These are phyloP conservation scores for Geotrichum siamense DNA, from an alignment of 1,139 yeast species.

Conservation along the genomic window DNA sequence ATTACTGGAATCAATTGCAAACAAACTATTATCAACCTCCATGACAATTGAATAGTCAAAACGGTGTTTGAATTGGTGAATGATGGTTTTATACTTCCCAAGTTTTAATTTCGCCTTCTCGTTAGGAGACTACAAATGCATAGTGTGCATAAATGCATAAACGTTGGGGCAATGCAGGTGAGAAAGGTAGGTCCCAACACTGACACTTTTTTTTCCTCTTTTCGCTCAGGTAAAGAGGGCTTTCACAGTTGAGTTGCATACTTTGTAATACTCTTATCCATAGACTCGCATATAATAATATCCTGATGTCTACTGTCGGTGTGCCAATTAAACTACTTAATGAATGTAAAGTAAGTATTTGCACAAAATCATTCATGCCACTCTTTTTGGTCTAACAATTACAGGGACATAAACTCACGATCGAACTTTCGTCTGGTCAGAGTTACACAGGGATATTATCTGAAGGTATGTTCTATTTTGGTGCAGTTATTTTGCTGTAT, in stretches of 20 bases:
- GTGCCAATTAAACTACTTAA: conserved; percentile 81
- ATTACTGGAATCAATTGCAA: conserved; percentile 14
- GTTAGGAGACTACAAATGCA: too few relatives aligned
- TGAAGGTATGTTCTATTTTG: conserved; percentile 44
- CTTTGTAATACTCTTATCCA: too few relatives aligned
- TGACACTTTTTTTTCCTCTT: too few relatives aligned
- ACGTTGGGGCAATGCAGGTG: too few relatives aligned
- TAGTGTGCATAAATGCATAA: too few relatives aligned
- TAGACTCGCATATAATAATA: too few relatives aligned
- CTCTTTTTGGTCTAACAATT: background rate
- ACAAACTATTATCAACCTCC: conserved; percentile 8
- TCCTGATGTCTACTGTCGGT: conserved; percentile 43
- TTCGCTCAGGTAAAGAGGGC: too few relatives aligned
- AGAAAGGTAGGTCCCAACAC: too few relatives aligned
- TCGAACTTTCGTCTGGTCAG: conserved; percentile 82
- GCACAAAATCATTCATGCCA: background rate
- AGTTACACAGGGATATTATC: conserved; percentile 78
- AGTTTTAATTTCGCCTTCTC: too few relatives aligned
- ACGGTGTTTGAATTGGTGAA: too few relatives aligned
- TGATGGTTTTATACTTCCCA: too few relatives aligned
- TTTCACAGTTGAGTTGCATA: too few relatives aligned
- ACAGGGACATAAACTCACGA: conserved; percentile 73
- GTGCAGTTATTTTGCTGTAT: background rate
- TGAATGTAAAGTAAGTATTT: conserved; percentile 56
- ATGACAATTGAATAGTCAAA: conserved; percentile 4